Base-by-base conservation (phyloP, 768 basidiomycete species). In the Leccinum truebloodii region DNA sequence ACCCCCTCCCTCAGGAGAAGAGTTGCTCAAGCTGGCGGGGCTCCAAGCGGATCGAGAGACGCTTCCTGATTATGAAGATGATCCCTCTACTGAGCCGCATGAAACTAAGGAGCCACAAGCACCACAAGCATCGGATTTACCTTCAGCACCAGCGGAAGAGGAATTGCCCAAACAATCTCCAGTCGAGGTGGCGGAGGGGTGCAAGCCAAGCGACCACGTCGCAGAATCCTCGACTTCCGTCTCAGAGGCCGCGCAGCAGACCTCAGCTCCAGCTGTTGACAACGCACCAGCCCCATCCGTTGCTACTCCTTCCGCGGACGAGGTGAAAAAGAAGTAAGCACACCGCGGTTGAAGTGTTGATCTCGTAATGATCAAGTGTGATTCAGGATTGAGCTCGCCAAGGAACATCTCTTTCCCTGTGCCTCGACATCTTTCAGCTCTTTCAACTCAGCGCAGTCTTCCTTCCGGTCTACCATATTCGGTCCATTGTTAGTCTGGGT, bases 21-120 rank as follows among this genome's bases (percentile, higher is more conserved):
- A 87, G 61, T 70, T 88, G 30, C 72, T 87, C 46, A 65, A 78
- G 57, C 62, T 84, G 50, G 86, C 84, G 16, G 86, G 85, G 16
- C 65, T 82, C 20, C 71, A 80, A 54, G 61, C 71, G 32, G 77
- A 71, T 32, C 77, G 70, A 1, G 76, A 79, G 26, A 69, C 62
- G 0, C 78, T 89, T 26, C 75, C 83, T 8, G 86, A 87, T 63
- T 89, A 83, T 63, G 84, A 87, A 52, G 86, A 85, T n/a, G 79
- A 77, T 49, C 46, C 61, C 6, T 57, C 63, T 53, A 57, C 65
- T 14, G 68, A 70, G 32, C 39, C 51, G 7, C 61, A 54, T 7
- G 52, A 51, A 30, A 50, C 20, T 0, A 48, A 63, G 22, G 56
- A 60, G n/a, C 20, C 12, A 62, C 62, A 24, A 16, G 41, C n/a